Evolutionary conservation across 805 yeast genomes (phyloP).

Genomic region (Saitoella complicata): DNA sequence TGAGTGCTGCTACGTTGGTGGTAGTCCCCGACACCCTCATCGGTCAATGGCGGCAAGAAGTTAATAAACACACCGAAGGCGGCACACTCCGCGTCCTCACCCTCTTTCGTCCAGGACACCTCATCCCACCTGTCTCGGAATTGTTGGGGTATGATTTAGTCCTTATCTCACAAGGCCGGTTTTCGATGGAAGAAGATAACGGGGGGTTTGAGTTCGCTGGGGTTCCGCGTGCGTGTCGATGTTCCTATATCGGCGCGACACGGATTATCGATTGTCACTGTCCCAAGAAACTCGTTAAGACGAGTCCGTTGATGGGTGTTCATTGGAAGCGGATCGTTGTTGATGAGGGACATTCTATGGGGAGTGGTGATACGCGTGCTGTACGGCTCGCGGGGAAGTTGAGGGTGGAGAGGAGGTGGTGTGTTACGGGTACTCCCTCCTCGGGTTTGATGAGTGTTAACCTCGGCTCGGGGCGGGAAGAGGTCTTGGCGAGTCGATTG

Average conservation of each 20-base stretch:
- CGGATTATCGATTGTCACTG: not conserved
- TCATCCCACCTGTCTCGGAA: slow-evolving; percentile 21
- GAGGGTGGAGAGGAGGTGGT: slow-evolving; percentile 50
- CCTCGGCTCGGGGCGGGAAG: slow-evolving; percentile 14
- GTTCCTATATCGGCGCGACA: not conserved
- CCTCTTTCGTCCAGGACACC: slow-evolving; percentile 1
- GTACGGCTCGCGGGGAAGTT: slow-evolving; percentile 34
- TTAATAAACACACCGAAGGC: slow-evolving; percentile 35
- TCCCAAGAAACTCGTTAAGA: slow-evolving; percentile 4
- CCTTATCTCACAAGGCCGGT: slow-evolving; percentile 31
- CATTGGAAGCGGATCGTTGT: slow-evolving; percentile 57
- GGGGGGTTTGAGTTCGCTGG: not conserved
- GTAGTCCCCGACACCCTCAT: slow-evolving; percentile 52
- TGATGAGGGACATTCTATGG: slow-evolving; percentile 63
- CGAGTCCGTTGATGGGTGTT: slow-evolving; percentile 27
- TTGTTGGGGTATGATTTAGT: slow-evolving; percentile 37
- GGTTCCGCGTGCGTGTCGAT: not conserved
- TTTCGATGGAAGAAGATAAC: slow-evolving; percentile 25
- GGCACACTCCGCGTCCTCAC: slow-evolving; percentile 24
- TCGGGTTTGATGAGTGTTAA: slow-evolving; percentile 40
- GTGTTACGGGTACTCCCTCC: slow-evolving; percentile 63
- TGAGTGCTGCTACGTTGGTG: slow-evolving; percentile 34
- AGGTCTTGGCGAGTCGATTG: slow-evolving; percentile 5
- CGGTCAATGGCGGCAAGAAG: slow-evolving; percentile 48
- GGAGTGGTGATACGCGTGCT: slow-evolving; percentile 33